Evolutionary conservation across 1,139 yeast genomes (phyloP), one percentile per base, ranked within the genome.

Genomic region (Pichia kudriavzevii): DNA sequence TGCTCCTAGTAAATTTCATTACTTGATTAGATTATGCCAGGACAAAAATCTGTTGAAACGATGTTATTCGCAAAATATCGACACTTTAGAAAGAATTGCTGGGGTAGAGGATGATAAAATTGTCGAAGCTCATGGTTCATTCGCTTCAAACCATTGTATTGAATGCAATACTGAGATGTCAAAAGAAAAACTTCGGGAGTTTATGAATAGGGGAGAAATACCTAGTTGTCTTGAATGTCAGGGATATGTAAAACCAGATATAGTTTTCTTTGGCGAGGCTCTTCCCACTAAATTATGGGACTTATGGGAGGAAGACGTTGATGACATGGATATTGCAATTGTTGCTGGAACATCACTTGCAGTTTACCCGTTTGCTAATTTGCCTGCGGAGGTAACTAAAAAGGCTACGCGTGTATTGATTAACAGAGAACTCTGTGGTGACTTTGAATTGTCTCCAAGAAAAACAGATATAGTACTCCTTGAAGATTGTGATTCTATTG

Each of bases 41-140:
- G 79, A 78, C 25, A 73, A 80, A 43, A 68, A 69, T 2, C 55
- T 64, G 25, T 60, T 88, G 42, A 64, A 71, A 28, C 63, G 96
- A 39, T 75, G 88, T 4, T 88, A 83, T 56, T 85, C 96, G 0
- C 97, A 88, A 55, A 88, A 88, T 53, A 88, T 88, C 33, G 97
- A 88, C 51, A 87, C 96, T 0, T 63, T 88, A 44, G 98, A 88
- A 52, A 66, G 94, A 44, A 64, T 81, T 11, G 93, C 95, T 0
- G 95, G 95, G 0, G 72, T 88, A 0, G 53, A 64, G 1, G 75
- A 64, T 22, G 75, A 77, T 9, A 66, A 61, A 41, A 65, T 91
- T 3, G 77, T 91, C 2, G 96, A 87, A 52, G 97, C 97, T 0
- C 97, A 88, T 59, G 98, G 97, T 0, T 84, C 95, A 1, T 91